Base-by-base conservation (phyloP, 176 grass and related monocot genomes). In the Oryza coarctata region DNA sequence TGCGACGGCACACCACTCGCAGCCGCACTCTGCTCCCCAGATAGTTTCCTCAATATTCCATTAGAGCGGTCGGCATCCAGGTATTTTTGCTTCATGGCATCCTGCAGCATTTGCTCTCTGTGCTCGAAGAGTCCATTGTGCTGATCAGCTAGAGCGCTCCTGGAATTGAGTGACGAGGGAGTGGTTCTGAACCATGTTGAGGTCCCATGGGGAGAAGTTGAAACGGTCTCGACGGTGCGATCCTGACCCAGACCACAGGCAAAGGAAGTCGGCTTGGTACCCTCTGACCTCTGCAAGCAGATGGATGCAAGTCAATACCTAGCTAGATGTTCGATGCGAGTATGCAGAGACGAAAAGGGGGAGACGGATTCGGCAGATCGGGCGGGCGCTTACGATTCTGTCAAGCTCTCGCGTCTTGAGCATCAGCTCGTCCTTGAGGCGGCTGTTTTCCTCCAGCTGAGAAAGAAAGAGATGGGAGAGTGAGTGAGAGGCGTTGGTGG, bases 401-500 rank as follows among this genome's bases (percentile, higher is more conserved):
- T 98, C 63, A 69, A 98, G 81, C 84, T 95, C 90, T 55, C 65
- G 72, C 65, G 95, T 89, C 85, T 86, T 95, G 82, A 73, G 82
- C 84, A 93, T 85, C 31, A 98, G 90, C 58, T 95, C 88, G 13
- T 93, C 90, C 87, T 95, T 98, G 63, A 98, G 69, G 62, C 88
- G 88, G 82, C 67, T 91, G 85, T 98, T 95, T 79, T 98, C 95
- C 88, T 93, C 90, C 9, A 93, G 78, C 92, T 93, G 84, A 50
- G 89, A 4, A 32, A 12, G n/a, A 8, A 8, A 64, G 18, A 80
- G 30, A 3, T 1, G 32, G 20, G 18, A 75, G 32, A 13, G 8
- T 30, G 25, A 29, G 1, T 2, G 11, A 31, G 25, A 28, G 50
- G 18, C 45, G 15, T 50, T 50, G 45, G 45, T 50, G 45, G 4